phyloP scores from a whole-genome alignment of 2,329 filamentous ascomycete species.

The Aspergillus sclerotialis region DNA sequence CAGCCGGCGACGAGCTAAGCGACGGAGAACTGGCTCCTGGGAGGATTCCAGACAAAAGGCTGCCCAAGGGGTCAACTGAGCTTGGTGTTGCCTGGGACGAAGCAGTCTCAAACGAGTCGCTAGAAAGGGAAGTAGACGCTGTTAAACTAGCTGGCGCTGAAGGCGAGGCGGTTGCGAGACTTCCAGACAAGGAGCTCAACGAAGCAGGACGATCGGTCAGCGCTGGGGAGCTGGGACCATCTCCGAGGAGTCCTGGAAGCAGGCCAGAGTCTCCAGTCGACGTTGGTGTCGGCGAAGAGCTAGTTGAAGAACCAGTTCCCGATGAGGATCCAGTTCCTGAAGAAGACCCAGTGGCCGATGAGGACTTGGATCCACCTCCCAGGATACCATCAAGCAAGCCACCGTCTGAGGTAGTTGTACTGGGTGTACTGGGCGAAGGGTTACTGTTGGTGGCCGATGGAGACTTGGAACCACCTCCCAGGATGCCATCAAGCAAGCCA shows the following conservation, averaged over 20 bases:
- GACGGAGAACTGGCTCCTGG: background rate
- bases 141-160: background rate
- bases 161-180: too few relatives aligned
- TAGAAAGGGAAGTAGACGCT: too few relatives aligned
- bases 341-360: too few relatives aligned
- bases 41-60: background rate
- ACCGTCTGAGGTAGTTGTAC: too few relatives aligned
- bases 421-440: too few relatives aligned
- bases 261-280: background rate
- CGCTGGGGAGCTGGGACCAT: background rate
- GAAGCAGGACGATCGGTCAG: too few relatives aligned
- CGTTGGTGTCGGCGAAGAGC: background rate
- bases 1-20: background rate
- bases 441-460: background rate
- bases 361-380: background rate
- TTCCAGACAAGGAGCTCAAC: too few relatives aligned
- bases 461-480: background rate
- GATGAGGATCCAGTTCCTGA: too few relatives aligned
- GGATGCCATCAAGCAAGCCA: slow-evolving; percentile 1
- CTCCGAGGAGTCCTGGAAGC: slow-evolving; percentile 1
- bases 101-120: too few relatives aligned
- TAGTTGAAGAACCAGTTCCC: too few relatives aligned
- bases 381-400: slow-evolving; percentile 1
- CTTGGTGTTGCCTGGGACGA: background rate
- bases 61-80: background rate